A percentile compares a stretch with the other conserved stretches of the same genome.
phyloP scores from a whole-genome alignment of 352 stramenopile species.

The Phytophthora podocarpi region DNA sequence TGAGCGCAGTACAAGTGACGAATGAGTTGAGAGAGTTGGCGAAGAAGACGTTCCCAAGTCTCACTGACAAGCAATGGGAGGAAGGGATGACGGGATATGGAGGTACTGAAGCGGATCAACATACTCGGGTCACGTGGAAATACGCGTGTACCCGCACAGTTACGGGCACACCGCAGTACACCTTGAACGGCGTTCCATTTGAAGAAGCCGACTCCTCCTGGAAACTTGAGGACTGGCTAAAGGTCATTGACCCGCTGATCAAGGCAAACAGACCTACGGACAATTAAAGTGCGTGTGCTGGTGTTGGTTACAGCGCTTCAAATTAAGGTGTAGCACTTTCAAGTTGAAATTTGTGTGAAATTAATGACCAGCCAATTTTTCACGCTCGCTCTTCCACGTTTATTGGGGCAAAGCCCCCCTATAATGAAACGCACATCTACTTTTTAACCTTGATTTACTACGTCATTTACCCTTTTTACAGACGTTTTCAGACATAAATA shows the following conservation, averaged over 20 bases:
- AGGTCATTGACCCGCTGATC: slow-evolving; percentile 45
- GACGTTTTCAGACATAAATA: too few species aligned
- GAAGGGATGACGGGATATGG: slow-evolving; percentile 73
- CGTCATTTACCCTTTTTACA: too few species aligned
- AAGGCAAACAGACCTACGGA: slow-evolving; percentile 19
- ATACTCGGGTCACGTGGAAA: slow-evolving; percentile 68
- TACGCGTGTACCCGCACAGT: slow-evolving; percentile 70
- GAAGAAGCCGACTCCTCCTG: slow-evolving; percentile 64
- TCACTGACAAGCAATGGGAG: slow-evolving; percentile 65
- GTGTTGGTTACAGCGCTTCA: too few species aligned
- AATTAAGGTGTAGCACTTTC: too few species aligned
- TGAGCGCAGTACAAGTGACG: slow-evolving; percentile 63
- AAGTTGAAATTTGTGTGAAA: too few species aligned
- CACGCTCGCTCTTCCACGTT: too few species aligned
- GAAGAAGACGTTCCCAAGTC: slow-evolving; percentile 58
- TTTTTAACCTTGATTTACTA: too few species aligned
- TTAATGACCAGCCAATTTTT: too few species aligned
- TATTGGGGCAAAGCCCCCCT: too few species aligned
- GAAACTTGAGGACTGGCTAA: slow-evolving; percentile 63
- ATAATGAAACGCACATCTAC: too few species aligned
- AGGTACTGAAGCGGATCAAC: slow-evolving; percentile 61
- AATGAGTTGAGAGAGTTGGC: slow-evolving; percentile 59
- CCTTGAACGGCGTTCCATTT: slow-evolving; percentile 70
- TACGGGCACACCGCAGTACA: slow-evolving; percentile 78
- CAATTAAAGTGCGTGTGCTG: too few species aligned